Evolutionary conservation across 1,284 basidiomycete species (phyloP).

Genomic region (Papiliotrema nemorosa): DNA sequence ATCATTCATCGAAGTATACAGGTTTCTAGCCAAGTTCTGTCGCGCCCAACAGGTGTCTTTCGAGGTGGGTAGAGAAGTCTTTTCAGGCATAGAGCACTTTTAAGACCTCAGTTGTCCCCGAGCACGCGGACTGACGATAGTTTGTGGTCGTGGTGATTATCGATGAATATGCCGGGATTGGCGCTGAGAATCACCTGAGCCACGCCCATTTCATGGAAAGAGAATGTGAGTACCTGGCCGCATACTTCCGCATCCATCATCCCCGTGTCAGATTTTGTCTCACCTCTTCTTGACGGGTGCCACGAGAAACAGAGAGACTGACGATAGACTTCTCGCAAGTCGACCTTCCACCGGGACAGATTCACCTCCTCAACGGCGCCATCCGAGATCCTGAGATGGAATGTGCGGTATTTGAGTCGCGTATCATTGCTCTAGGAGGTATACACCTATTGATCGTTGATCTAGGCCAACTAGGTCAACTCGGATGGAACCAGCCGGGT

Average conservation of each 20-base stretch:
- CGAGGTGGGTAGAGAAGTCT: slow-evolving; percentile 36
- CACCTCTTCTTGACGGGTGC: background rate
- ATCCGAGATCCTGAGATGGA: slow-evolving; percentile 70
- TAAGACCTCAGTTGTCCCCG: too few relatives aligned
- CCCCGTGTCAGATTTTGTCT: too few relatives aligned
- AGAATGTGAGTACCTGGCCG: slow-evolving; percentile 29
- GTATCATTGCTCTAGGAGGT: slow-evolving; percentile 70
- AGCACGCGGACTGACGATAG: slow-evolving; percentile 1
- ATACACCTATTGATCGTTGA: slow-evolving; percentile 83
- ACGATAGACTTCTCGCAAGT: slow-evolving; percentile 16
- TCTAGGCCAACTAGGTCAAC: slow-evolving; percentile 82
- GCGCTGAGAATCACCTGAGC: slow-evolving; percentile 68
- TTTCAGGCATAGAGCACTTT: background rate
- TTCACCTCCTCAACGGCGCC: slow-evolving; percentile 77
- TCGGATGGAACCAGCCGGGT: slow-evolving; percentile 76
- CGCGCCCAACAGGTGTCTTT: slow-evolving; percentile 70
- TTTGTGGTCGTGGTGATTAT: slow-evolving; percentile 60
- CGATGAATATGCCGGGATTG: slow-evolving; percentile 82
- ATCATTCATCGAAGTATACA: slow-evolving; percentile 78
- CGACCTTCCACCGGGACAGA: slow-evolving; percentile 16
- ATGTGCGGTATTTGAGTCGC: slow-evolving; percentile 71
- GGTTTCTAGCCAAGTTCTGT: slow-evolving; percentile 67
- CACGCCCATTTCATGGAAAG: slow-evolving; percentile 76
- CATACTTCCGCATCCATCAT: too few relatives aligned
- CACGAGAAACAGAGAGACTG: background rate